Conservation (phyloP, 2,329 filamentous ascomycete genomes). For the Scleromitrula shiraiana region DNA sequence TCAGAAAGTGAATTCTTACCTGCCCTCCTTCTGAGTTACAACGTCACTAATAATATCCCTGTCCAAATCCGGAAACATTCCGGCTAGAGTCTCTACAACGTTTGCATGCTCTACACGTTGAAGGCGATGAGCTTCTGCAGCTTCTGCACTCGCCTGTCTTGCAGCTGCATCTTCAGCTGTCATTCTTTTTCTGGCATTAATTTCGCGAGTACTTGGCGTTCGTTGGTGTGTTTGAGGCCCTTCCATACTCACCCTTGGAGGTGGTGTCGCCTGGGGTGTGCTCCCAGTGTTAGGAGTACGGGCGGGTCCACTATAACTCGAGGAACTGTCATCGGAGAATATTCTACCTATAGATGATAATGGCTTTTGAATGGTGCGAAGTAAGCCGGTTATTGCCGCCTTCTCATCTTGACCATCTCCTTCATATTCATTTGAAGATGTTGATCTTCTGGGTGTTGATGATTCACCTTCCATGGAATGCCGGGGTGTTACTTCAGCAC, state of each 20-base stretch:
- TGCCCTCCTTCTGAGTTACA: constrained; percentile 88
- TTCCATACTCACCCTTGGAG: constrained; percentile 24
- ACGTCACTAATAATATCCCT: constrained; percentile 94
- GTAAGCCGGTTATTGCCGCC: constrained; percentile 72
- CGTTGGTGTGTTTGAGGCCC: constrained; percentile 15
- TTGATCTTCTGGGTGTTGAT: constrained; percentile 47
- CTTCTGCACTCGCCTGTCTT: constrained; percentile 82
- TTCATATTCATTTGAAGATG: constrained; percentile 45
- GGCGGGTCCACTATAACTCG: constrained; percentile 30
- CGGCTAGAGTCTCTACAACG: constrained; percentile 85
- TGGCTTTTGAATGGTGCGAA: constrained; percentile 85
- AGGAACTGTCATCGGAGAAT: constrained; percentile 63
- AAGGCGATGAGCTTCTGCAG: constrained; percentile 76
- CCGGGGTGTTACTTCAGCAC: constrained; percentile 49
- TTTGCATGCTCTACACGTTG: constrained; percentile 79
- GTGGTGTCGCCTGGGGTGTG: constrained; percentile 30
- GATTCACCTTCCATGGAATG: constrained; percentile 53
- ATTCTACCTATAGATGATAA: constrained; percentile 89
- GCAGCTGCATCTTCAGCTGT: constrained; percentile 83
- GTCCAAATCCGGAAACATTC: constrained; percentile 96
- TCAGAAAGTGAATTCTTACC: constrained; percentile 44
- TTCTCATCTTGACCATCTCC: constrained; percentile 57
- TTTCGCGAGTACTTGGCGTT: constrained; percentile 14
- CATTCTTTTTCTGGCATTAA: constrained; percentile 30
- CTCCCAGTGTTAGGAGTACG: constrained; percentile 39